Evolutionary conservation across 1,284 basidiomycete genomes (phyloP), one percentile per base, ranked within the genome.

Genomic region (Cryptococcus neoformans): DNA sequence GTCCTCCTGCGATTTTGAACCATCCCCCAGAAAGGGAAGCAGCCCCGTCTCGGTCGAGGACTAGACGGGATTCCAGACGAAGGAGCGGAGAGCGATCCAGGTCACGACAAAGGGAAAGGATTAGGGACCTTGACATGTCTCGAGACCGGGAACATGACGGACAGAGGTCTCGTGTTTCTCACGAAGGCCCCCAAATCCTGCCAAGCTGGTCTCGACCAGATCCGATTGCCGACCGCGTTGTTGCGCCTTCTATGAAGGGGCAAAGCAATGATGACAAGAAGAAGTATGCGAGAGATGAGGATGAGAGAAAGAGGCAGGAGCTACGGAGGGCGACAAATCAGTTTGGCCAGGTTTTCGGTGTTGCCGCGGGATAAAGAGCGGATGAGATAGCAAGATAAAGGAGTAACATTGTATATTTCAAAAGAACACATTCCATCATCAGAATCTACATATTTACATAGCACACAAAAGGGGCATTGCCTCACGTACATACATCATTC

Each of bases 1-100:
- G 59, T 8, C 57, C 56, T n/a, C 53, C 59, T 14, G 62, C 59
- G 16, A 55, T 65, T 16, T 54, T 69, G 41, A 64, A 66, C 49
- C 70, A 68, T 49, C 68, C 71, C 16, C 57, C 62, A 8, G 72
- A 75, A 51, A 62, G 73, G 42, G 73, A 75, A 55, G 63, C 62
- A 7, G 67, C 73, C 0, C 73, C 73, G 5, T 69, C 68, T 10
- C 63, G 73, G 36, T 68, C 66, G 1, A 9, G 49, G 8, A 41
- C 17, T n/a, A 62, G 68, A 17, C 51, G 65, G 28, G 62, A 65
- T n/a, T 55, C 53, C 4, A 37, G 40, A 4, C 16, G 55, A 9
- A 35, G 58, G 53, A 51, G 49, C 14, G 39, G 39, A n/a, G 37
- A 37, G 38, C 38, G 49, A 36, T 55, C 53, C n/a, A 53, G 57